Base-by-base conservation (phyloP, 257 asterid species). In the Eustoma russellianum region DNA sequence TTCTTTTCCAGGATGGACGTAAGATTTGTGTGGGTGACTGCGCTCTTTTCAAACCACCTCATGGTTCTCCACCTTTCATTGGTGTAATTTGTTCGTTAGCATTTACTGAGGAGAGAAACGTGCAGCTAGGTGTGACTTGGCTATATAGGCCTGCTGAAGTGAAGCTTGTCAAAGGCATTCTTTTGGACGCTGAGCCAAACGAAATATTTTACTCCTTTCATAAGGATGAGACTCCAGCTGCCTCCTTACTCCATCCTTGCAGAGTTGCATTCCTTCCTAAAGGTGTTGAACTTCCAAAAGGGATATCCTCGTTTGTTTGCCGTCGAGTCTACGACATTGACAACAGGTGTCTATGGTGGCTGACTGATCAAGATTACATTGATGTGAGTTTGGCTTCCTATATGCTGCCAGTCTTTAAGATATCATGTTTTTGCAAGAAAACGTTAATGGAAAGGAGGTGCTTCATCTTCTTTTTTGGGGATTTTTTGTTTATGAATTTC, bases 261-360 rank as follows among this genome's bases (percentile, higher is more conserved):
- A 83, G 79, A 82, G 98, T 91, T 77, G 95, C 98, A 68, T 86
- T 91, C 77, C 97, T 91, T 69, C 93, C 98, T 47, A 70, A 74
- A 77, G 95, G 93, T 45, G 79, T 64, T 63, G 93, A 78, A 71
- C 93, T 86, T 71, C 93, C 93, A 15, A 28, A 73, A 13, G 81
- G 87, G 76, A 68, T 74, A 67, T 79, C 93, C 51, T 77, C 94
- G 57, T 89, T 79, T 77, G 80, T 86, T 67, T 86, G 95, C 68
- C 82, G 95, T 38, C 88, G 94, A 16, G 86, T 74, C 60, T 89
- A 83, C 53, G 97, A 89, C 70, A 57, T 70, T 60, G 65, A 60
- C 41, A 73, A 41, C 62, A 57, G 52, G 57, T 41, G 63, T 69
- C 72, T 78, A 59, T 78, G 97, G 94, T 89, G 94, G 94, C 79